Evolutionary conservation across 148 eudicot genomes (phyloP).

Genomic region (Nepenthes mirabilis): DNA sequence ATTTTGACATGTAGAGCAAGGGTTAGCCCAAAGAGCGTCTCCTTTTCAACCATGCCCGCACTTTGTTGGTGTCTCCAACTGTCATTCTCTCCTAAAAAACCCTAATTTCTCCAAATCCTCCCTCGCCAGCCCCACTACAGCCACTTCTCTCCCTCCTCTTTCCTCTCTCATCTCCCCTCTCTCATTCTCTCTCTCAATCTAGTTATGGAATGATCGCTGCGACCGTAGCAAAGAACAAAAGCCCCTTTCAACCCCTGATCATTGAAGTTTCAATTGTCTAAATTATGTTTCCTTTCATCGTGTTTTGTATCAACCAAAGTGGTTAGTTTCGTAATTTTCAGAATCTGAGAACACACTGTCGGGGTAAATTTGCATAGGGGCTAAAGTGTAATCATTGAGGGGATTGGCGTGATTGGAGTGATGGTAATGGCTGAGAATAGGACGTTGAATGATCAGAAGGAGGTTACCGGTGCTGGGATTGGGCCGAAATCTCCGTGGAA

Average conservation of each 20-base stretch:
- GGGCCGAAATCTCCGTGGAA: slow-evolving; percentile 73
- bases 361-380: neutral
- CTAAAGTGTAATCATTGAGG: neutral
- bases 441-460: slow-evolving; percentile 22
- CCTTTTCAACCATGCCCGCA: neutral
- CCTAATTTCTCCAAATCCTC: slow-evolving; percentile 21
- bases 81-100: slow-evolving; percentile 16
- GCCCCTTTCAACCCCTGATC: no score
- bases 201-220: neutral
- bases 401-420: neutral
- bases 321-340: no score
- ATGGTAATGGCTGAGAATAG: slow-evolving; percentile 59
- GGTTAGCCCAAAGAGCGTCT: neutral
- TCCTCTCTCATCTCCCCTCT: neutral
- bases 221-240: no score
- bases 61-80: slow-evolving; percentile 7
- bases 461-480: slow-evolving; percentile 12
- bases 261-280: no score
- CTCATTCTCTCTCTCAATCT: neutral
- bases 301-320: no score
- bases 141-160: slow-evolving; percentile 4
- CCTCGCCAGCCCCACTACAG: slow-evolving; percentile 11
- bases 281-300: no score
- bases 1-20: no score
- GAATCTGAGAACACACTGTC: no score